These are phyloP conservation scores for Dendrothele bispora DNA, from an alignment of 768 basidiomycete species.

Conservation along the genomic window DNA sequence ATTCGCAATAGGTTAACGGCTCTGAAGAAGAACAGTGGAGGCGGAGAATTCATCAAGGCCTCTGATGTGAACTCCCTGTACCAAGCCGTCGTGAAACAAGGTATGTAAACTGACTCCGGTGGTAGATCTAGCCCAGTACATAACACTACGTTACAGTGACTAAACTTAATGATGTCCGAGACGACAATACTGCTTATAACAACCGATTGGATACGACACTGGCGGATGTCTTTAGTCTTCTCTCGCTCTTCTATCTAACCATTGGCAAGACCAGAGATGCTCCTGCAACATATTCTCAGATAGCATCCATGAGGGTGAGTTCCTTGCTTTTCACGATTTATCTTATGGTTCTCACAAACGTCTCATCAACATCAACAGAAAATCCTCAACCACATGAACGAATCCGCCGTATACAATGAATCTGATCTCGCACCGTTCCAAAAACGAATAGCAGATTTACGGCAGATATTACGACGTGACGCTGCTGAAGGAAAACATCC, in stretches of 20 bases:
- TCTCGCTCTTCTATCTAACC: slow-evolving; percentile 96
- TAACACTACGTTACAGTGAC: slow-evolving; percentile 56
- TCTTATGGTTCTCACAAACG: background rate
- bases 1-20: slow-evolving; percentile 94
- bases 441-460: slow-evolving; percentile 75
- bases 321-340: background rate
- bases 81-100: slow-evolving; percentile 91
- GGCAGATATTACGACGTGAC: slow-evolving; percentile 84
- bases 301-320: slow-evolving; percentile 94
- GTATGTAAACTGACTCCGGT: slow-evolving; percentile 39
- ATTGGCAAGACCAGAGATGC: slow-evolving; percentile 95
- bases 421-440: slow-evolving; percentile 88
- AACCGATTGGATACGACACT: slow-evolving; percentile 95
- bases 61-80: slow-evolving; percentile 93
- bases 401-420: slow-evolving; percentile 93
- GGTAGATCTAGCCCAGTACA: background rate
- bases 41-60: slow-evolving; percentile 91
- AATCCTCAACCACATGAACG: slow-evolving; percentile 94
- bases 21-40: slow-evolving; percentile 88
- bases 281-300: slow-evolving; percentile 94
- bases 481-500: slow-evolving; percentile 80
- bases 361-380: slow-evolving; percentile 52
- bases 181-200: slow-evolving; percentile 69
- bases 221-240: slow-evolving; percentile 91
- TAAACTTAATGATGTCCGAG: slow-evolving; percentile 87